phyloP scores from a whole-genome alignment of 2,329 filamentous ascomycete genomes.

The Penicillium palitans region DNA sequence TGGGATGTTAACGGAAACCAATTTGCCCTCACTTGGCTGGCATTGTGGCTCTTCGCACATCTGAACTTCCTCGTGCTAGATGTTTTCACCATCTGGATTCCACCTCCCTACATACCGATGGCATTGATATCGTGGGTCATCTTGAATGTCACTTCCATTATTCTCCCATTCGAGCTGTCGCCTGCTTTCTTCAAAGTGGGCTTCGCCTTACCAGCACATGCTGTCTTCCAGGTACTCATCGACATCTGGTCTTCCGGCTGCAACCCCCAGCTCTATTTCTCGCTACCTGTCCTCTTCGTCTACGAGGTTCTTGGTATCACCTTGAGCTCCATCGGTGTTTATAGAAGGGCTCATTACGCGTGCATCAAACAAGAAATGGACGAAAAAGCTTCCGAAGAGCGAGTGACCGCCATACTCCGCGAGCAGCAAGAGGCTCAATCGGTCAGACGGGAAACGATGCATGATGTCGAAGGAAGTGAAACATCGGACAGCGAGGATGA shows the following conservation, averaged over 20 bases:
- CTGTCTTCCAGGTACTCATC: conserved; percentile 43
- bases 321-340: conserved; percentile 22
- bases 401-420: conserved; percentile 10
- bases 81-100: conserved; percentile 45
- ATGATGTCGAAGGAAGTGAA: neutral
- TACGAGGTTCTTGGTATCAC: conserved; percentile 36
- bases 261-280: conserved; percentile 41
- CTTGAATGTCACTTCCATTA: conserved; percentile 45
- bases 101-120: conserved; percentile 46
- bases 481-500: conserved; percentile 3
- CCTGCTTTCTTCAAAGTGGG: conserved; percentile 46
- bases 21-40: conserved; percentile 48
- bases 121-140: conserved; percentile 49
- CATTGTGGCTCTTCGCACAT: conserved; percentile 48
- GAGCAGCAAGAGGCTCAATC: conserved; percentile 5
- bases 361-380: conserved; percentile 20
- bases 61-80: conserved; percentile 50
- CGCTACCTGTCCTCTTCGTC: conserved; percentile 47
- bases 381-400: conserved; percentile 14
- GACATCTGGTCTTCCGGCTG: conserved; percentile 49
- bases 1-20: conserved; percentile 46
- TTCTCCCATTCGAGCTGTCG: conserved; percentile 47
- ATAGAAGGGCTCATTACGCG: conserved; percentile 23
- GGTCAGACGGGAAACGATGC: neutral
- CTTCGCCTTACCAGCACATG: conserved; percentile 45